These are phyloP conservation scores for Neurospora sp. DNA, from an alignment of 495 filamentous ascomycete genomes.

Conservation along the genomic window DNA sequence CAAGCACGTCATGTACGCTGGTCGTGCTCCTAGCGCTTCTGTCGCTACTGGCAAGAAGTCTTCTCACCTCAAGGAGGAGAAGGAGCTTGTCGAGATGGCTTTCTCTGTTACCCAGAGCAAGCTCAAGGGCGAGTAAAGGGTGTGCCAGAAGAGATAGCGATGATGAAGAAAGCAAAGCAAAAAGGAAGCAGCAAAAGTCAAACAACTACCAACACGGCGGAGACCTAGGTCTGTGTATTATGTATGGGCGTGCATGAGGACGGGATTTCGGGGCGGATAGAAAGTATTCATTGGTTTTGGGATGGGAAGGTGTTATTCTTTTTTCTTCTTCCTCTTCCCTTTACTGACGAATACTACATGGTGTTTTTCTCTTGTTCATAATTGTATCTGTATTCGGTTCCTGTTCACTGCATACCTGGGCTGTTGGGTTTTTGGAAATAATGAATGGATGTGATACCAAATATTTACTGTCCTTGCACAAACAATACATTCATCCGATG, in stretches of 20 bases:
- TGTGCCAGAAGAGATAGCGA: not conserved
- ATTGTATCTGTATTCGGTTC: not conserved
- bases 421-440: not conserved
- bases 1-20: constrained; percentile 95
- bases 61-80: constrained; percentile 85
- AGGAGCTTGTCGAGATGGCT: constrained; percentile 73
- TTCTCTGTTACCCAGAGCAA: constrained; percentile 54
- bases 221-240: not conserved
- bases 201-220: not conserved
- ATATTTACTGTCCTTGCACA: not conserved
- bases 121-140: constrained; percentile 56
- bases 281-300: not conserved
- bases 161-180: not conserved
- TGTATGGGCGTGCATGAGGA: not conserved
- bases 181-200: not conserved
- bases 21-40: constrained; percentile 76
- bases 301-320: not conserved
- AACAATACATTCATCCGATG: not conserved
- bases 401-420: not conserved
- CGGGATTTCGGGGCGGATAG: not conserved
- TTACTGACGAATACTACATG: not conserved
- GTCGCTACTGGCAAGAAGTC: constrained; percentile 90
- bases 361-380: not conserved
- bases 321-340: not conserved
- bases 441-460: not conserved